A percentile compares a stretch with the other conserved stretches of the same genome.
Conservation (phyloP, 768 basidiomycete genomes). For the Phaeotremella fagi region DNA sequence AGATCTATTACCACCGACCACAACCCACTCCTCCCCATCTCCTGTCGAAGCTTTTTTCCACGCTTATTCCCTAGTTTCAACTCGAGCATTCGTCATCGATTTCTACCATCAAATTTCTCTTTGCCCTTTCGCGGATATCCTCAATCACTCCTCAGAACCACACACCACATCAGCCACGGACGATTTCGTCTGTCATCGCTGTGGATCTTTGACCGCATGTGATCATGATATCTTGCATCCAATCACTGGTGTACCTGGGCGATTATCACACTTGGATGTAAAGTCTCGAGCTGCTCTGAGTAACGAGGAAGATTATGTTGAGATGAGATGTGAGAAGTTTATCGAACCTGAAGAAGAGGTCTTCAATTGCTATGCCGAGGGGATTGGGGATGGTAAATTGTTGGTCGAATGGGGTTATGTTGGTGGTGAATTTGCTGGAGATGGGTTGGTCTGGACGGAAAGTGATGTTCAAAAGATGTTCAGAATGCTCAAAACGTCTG, state of each 20-base stretch:
- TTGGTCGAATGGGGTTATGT: constrained; percentile 30
- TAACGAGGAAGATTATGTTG: constrained; percentile 9
- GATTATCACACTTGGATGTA: neutral
- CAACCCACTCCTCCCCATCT: constrained; percentile 10
- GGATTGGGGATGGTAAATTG: constrained; percentile 12
- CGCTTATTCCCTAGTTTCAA: constrained; percentile 66
- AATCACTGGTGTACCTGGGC: constrained; percentile 2
- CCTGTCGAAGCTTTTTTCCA: constrained; percentile 52
- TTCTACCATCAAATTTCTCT: constrained; percentile 73
- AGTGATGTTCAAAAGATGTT: neutral
- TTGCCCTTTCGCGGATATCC: constrained; percentile 74
- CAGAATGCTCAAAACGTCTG: too few relatives aligned
- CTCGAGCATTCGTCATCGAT: constrained; percentile 78
- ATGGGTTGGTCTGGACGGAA: constrained; percentile 13
- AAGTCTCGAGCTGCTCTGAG: neutral
- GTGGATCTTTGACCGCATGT: constrained; percentile 16
- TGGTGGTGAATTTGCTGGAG: constrained; percentile 2
- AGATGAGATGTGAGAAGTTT: constrained; percentile 11
- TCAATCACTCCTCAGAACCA: constrained; percentile 34
- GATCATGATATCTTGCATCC: constrained; percentile 7
- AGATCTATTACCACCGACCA: constrained; percentile 13
- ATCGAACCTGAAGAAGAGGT: constrained; percentile 13
- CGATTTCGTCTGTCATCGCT: constrained; percentile 16
- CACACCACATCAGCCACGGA: constrained; percentile 16
- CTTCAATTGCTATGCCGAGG: constrained; percentile 15